Conservation (phyloP, 352 stramenopile genomes). For the Thalassiosira livingstoniorum region DNA sequence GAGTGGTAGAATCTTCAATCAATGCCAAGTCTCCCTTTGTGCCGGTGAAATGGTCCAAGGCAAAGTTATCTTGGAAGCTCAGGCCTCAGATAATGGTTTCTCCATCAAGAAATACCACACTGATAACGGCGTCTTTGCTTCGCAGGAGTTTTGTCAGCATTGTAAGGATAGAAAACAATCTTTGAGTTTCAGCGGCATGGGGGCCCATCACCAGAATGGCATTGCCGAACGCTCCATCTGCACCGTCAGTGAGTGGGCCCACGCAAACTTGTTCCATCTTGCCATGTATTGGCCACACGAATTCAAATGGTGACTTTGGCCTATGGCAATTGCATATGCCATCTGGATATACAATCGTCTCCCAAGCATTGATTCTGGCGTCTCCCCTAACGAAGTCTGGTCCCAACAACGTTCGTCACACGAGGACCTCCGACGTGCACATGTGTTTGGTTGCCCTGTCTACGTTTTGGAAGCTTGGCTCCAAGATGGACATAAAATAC, state of each 20-base stretch:
- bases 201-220: not conserved
- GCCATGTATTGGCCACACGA: too few species aligned
- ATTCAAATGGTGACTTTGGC: too few species aligned
- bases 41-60: not conserved
- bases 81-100: not conserved
- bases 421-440: too few species aligned
- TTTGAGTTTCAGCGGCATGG: not conserved
- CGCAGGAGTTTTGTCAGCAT: not conserved
- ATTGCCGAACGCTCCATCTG: constrained; percentile 1
- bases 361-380: too few species aligned
- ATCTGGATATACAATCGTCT: too few species aligned
- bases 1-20: not conserved
- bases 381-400: too few species aligned
- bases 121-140: constrained; percentile 16
- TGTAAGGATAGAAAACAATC: constrained; percentile 6
- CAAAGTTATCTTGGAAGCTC: not conserved
- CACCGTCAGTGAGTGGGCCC: constrained; percentile 9
- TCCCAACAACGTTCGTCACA: too few species aligned
- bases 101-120: constrained; percentile 18
- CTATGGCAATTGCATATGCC: too few species aligned
- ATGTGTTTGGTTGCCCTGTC: too few species aligned
- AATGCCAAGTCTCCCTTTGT: not conserved
- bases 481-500: too few species aligned
- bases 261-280: too few species aligned
- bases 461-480: too few species aligned